Evolutionary conservation across 129 eudicot species (phyloP).

Genomic region (Smallanthus sonchifolius): DNA sequence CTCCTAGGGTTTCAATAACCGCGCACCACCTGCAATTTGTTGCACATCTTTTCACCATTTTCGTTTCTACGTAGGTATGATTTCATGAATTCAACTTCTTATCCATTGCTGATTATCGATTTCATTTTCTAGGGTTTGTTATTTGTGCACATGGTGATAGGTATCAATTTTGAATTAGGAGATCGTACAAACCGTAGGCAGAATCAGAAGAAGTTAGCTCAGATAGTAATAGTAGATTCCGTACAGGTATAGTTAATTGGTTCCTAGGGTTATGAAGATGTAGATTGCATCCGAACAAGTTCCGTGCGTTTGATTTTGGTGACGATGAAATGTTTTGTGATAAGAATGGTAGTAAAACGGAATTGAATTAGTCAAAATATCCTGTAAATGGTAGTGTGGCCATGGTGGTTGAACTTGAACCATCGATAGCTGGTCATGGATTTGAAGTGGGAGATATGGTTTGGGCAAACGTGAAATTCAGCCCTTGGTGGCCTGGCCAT

Average conservation of each 20-base stretch:
- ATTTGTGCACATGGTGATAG: background rate
- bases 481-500: constrained; percentile 98
- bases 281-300: background rate
- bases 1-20: constrained; percentile 29
- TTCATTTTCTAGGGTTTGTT: constrained; percentile 13
- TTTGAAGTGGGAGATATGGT: constrained; percentile 88
- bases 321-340: constrained; percentile 27
- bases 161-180: constrained; percentile 12
- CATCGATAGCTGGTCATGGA: constrained; percentile 31
- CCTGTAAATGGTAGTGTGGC: constrained; percentile 28
- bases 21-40: background rate
- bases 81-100: background rate
- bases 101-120: background rate
- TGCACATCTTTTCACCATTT: constrained; percentile 2
- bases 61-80: background rate
- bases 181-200: constrained; percentile 14
- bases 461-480: constrained; percentile 96
- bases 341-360: constrained; percentile 18
- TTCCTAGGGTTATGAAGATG: constrained; percentile 5
- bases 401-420: constrained; percentile 5
- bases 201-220: constrained; percentile 18
- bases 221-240: constrained; percentile 7
- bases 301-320: constrained; percentile 29
- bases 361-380: no score
- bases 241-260: background rate